Percentiles rank a stretch among this genome's conserved stretches.
Conservation (phyloP, 2,329 filamentous ascomycete genomes). For the Xylariales sp. region DNA sequence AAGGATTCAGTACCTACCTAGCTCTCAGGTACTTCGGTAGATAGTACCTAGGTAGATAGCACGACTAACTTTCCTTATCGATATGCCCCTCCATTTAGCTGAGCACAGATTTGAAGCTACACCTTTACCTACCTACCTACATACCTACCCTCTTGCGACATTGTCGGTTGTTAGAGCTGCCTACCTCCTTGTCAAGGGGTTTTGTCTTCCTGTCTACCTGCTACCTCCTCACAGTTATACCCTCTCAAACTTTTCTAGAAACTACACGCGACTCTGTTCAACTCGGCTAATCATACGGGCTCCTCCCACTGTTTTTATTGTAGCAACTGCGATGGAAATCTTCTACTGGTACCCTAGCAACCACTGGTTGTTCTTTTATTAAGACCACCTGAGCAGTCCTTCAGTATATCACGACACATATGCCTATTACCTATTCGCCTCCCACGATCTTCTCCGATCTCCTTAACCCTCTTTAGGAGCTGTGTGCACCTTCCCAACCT, state of each 20-base stretch:
- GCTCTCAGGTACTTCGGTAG: no score
- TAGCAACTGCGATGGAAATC: constrained; percentile 38
- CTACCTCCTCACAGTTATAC: not conserved
- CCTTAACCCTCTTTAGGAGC: not conserved
- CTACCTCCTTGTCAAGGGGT: constrained; percentile 1
- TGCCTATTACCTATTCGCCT: constrained; percentile 8
- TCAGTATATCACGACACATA: not conserved
- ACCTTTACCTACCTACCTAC: no score
- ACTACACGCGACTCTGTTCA: constrained; percentile 4
- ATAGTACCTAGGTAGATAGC: no score
- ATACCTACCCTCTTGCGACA: not conserved
- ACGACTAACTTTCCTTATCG: constrained; percentile 34
- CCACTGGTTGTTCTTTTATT: constrained; percentile 33
- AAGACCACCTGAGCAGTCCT: constrained; percentile 2
- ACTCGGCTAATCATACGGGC: not conserved
- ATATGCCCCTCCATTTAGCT: constrained; percentile 41
- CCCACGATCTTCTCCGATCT: constrained; percentile 5
- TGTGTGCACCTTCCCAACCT: constrained; percentile 27
- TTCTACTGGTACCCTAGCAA: constrained; percentile 29
- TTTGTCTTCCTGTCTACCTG: not conserved
- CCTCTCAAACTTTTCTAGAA: not conserved
- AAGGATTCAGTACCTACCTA: no score
- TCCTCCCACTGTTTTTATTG: constrained; percentile 7
- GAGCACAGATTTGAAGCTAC: constrained; percentile 3
- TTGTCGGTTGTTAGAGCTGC: constrained; percentile 2